Evolutionary conservation across 441 rosid species (phyloP).

Genomic region (Melastoma candidum): DNA sequence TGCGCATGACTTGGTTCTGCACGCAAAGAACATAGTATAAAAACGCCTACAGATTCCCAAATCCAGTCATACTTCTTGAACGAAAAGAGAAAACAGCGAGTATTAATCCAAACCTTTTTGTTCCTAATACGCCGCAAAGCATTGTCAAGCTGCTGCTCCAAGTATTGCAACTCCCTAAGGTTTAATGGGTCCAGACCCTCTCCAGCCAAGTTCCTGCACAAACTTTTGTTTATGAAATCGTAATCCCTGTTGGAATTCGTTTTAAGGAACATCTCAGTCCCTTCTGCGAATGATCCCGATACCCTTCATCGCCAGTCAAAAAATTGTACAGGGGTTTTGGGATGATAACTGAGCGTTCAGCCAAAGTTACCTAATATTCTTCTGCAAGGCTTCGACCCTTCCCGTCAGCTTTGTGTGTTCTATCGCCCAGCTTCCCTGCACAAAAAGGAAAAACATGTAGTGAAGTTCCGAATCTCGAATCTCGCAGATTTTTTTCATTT

Average conservation of each 20-base stretch:
- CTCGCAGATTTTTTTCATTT: too few relatives aligned
- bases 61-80: neutral
- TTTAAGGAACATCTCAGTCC: too few relatives aligned
- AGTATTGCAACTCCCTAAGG: conserved; percentile 39
- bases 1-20: conserved; percentile 48
- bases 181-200: conserved; percentile 38
- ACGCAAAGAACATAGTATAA: conserved; percentile 1
- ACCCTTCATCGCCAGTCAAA: too few relatives aligned
- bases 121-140: conserved; percentile 47
- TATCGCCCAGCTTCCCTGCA: conserved; percentile 47
- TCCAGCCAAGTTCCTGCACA: conserved; percentile 34
- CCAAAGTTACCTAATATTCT: conserved; percentile 46
- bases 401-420: conserved; percentile 58
- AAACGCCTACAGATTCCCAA: neutral
- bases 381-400: conserved; percentile 55
- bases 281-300: too few relatives aligned
- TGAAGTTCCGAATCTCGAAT: neutral
- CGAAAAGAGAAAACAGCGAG: neutral
- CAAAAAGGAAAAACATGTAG: conserved; percentile 1
- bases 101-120: conserved; percentile 27
- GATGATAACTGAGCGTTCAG: too few relatives aligned
- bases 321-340: too few relatives aligned
- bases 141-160: conserved; percentile 56
- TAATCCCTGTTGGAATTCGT: too few relatives aligned
- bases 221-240: too few relatives aligned